Evolutionary conservation across 345 rosid species (phyloP), one percentile per base, ranked within the genome.

Genomic region (Rubroshorea leprosula): DNA sequence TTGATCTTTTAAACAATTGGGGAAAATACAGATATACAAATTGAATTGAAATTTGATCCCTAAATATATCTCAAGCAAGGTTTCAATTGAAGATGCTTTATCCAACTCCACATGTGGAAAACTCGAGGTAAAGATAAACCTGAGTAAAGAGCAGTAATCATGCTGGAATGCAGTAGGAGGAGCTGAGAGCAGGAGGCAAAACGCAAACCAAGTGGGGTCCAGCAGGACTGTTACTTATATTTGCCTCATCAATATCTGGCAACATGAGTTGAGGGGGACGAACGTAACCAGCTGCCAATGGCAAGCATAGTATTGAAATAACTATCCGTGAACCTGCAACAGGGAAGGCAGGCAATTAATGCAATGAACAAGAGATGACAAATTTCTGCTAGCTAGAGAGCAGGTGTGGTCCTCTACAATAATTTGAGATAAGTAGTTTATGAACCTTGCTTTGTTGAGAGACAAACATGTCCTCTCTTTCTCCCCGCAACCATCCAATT

Each of bases 401-500:
- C 17, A n/a, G 4, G 45, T 41, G 19, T 3, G 38, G 23, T 16
- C 27, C 19, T 45, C 26, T 14, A 27, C 26, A 44, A 41, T 11
- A 26, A 52, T 10, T 45, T n/a, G 18, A 22, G 19, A 54, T 22
- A 18, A 3, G 55, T 57, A 51, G 51, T 54, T 65, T 44, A 12
- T 0, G 59, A 60, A 89, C 96, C 97, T 89, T 80, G 86, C 57
- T 83, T 67, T 18, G 70, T 70, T 13, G 90, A 79, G 22, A 93
- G 88, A 44, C 84, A 79, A 61, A 83, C 76, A 57, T 85, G 77
- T 49, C 99, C 99, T 66, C 94, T 82, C 74, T 89, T 93, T 76
- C 97, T 79, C 54, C 99, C 99, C 35, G 99, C 96, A 61, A 89
- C 83, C 99, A 93, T 93, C 99, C 99, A 93, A 63, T 75, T 87